phyloP scores from a whole-genome alignment of 2,329 filamentous ascomycete species.

The Fusarium lateritium region DNA sequence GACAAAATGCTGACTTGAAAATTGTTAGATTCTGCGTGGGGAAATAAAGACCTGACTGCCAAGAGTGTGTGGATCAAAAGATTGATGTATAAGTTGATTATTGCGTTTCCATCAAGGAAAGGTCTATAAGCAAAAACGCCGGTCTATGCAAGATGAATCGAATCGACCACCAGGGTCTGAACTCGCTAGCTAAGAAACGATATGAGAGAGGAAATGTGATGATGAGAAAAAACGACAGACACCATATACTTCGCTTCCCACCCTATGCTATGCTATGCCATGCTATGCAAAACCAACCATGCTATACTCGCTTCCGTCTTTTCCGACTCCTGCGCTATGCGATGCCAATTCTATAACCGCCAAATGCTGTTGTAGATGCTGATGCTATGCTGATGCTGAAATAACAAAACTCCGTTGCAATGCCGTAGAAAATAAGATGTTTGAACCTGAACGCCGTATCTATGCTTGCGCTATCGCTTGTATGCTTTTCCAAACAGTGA shows the following conservation, averaged over 20 bases:
- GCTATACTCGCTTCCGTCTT: constrained; percentile 19
- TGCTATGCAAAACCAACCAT: constrained; percentile 10
- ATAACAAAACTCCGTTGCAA: constrained; percentile 35
- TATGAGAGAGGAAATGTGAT: constrained; percentile 3
- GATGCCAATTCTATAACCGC: constrained; percentile 18
- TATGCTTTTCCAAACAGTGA: constrained; percentile 16
- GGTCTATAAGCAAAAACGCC: constrained; percentile 38
- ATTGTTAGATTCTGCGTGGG: constrained; percentile 62
- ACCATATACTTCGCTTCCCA: constrained; percentile 23
- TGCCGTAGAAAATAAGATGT: constrained; percentile 30
- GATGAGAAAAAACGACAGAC: constrained; percentile 29
- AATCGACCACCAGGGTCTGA: constrained; percentile 35
- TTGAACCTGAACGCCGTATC: constrained; percentile 39
- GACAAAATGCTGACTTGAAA: constrained; percentile 36
- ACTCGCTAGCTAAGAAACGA: constrained; percentile 27
- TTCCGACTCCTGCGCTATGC: constrained; percentile 32
- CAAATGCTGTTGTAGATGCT: constrained; percentile 11
- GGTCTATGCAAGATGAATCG: constrained; percentile 28
- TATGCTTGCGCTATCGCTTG: constrained; percentile 39
- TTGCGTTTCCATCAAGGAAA: constrained; percentile 22
- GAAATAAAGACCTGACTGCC: constrained; percentile 52
- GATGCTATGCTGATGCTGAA: constrained; percentile 13
- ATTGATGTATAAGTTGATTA: constrained; percentile 17
- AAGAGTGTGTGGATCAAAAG: neutral
- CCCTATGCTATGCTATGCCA: constrained; percentile 30